These are phyloP conservation scores for Luvunga scandens DNA, from an alignment of 345 rosid species.

Conservation along the genomic window DNA sequence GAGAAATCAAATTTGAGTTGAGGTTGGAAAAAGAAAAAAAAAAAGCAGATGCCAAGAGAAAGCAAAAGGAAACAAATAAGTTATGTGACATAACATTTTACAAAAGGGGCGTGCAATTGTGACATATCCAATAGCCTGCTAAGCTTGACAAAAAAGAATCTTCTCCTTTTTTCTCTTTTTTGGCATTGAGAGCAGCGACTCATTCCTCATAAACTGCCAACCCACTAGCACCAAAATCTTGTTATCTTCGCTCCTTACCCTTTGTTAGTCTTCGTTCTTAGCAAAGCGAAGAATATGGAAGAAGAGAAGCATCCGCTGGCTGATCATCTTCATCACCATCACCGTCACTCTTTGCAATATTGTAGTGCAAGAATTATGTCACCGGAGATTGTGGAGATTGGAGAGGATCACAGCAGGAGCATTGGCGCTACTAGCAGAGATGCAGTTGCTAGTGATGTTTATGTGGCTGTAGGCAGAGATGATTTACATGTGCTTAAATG, in stretches of 20 bases:
- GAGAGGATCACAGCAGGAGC: slow-evolving; percentile 40
- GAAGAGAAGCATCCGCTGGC: slow-evolving; percentile 16
- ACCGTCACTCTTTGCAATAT: slow-evolving; percentile 15
- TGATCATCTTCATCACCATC: slow-evolving; percentile 3
- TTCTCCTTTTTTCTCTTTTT: slow-evolving; percentile 18
- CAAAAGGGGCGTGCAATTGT: neutral
- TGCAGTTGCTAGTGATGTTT: slow-evolving; percentile 34
- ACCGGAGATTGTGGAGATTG: slow-evolving; percentile 64
- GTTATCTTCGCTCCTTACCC: slow-evolving; percentile 30
- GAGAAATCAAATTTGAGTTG: neutral
- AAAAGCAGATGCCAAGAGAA: neutral
- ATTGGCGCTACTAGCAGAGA: slow-evolving; percentile 19
- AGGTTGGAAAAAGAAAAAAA: neutral
- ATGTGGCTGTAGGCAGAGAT: slow-evolving; percentile 65
- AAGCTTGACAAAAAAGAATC: slow-evolving; percentile 38
- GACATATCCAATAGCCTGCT: slow-evolving; percentile 32
- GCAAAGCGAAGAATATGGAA: slow-evolving; percentile 14
- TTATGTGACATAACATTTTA: no score
- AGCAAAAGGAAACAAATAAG: neutral
- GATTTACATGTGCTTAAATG: slow-evolving; percentile 53
- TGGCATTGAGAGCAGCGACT: slow-evolving; percentile 52
- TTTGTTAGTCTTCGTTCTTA: neutral
- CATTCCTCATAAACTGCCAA: slow-evolving; percentile 19
- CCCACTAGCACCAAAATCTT: slow-evolving; percentile 20
- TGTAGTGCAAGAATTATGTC: slow-evolving; percentile 33